phyloP scores from a whole-genome alignment of 106 monocot species.

The Ottelia alismoides region DNA sequence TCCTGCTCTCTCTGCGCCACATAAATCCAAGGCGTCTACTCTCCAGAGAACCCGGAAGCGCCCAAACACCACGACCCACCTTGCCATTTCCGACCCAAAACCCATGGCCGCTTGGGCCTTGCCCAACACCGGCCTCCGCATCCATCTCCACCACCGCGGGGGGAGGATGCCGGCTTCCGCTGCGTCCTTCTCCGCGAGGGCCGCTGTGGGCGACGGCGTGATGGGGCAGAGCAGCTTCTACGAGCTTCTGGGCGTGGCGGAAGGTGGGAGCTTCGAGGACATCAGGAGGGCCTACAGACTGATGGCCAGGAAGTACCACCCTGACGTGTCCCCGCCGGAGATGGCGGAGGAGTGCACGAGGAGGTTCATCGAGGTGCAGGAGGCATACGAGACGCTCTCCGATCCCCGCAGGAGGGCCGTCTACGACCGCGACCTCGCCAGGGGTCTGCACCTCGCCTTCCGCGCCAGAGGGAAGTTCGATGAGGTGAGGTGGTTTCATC shows the following conservation, averaged over 20 bases:
- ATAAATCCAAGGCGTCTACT: too few species aligned
- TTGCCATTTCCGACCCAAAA: too few species aligned
- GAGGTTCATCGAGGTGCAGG: slow-evolving; percentile 70
- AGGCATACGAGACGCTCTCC: slow-evolving; percentile 94
- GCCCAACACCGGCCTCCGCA: too few species aligned
- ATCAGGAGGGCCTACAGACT: slow-evolving; percentile 22
- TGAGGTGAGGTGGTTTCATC: slow-evolving; percentile 27
- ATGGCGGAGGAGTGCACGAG: slow-evolving; percentile 51
- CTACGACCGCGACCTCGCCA: slow-evolving; percentile 55
- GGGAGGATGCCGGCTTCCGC: too few species aligned
- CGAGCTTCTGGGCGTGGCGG: slow-evolving; percentile 18
- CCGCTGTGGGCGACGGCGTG: slow-evolving; percentile 13
- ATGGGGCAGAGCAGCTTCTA: slow-evolving; percentile 10
- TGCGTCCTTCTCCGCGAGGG: slow-evolving; percentile 1
- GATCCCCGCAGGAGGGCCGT: slow-evolving; percentile 54
- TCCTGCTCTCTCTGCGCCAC: too few species aligned
- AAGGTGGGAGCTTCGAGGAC: slow-evolving; percentile 9
- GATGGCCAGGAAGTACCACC: slow-evolving; percentile 24
- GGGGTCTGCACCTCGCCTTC: slow-evolving; percentile 50
- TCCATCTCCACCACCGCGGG: too few species aligned
- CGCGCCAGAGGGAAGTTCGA: slow-evolving; percentile 24
- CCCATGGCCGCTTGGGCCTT: too few species aligned
- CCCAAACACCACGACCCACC: too few species aligned
- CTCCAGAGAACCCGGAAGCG: too few species aligned
- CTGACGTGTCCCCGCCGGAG: slow-evolving; percentile 35